Percentiles rank a stretch among this genome's conserved stretches.
Evolutionary conservation across 495 filamentous ascomycete species (phyloP).

Genomic region (Neurospora sp.): DNA sequence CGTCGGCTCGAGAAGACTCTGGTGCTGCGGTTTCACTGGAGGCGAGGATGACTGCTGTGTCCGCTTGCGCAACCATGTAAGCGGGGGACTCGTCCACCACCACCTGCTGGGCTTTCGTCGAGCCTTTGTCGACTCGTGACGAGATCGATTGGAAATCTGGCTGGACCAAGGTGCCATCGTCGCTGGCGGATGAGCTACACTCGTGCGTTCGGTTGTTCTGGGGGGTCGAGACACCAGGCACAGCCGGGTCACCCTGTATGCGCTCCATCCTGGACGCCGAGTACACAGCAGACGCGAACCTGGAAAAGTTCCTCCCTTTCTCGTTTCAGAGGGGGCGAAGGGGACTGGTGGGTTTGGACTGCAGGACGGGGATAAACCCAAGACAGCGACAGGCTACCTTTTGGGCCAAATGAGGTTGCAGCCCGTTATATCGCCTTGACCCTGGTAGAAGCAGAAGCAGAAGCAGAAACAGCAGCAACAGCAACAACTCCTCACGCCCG

Average conservation of each 20-base stretch:
- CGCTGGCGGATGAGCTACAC: conserved; percentile 1
- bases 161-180: background rate
- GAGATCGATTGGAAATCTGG: background rate
- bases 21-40: background rate
- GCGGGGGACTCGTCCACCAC: background rate
- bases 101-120: background rate
- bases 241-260: background rate
- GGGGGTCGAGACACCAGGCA: background rate
- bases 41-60: background rate
- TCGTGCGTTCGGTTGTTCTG: background rate
- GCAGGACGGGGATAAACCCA: background rate
- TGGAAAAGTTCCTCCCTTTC: background rate
- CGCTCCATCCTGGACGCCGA: conserved; percentile 7
- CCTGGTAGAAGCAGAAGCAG: background rate
- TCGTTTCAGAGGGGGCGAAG: background rate
- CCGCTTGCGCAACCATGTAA: background rate
- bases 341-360: background rate
- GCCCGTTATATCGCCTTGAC: background rate
- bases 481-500: background rate
- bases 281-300: background rate
- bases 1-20: background rate
- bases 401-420: background rate
- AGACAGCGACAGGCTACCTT: background rate
- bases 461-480: background rate
- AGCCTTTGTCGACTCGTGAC: background rate